Base-by-base conservation (phyloP, 192 early-diverging fungal species). In the Coemansia sp. region DNA sequence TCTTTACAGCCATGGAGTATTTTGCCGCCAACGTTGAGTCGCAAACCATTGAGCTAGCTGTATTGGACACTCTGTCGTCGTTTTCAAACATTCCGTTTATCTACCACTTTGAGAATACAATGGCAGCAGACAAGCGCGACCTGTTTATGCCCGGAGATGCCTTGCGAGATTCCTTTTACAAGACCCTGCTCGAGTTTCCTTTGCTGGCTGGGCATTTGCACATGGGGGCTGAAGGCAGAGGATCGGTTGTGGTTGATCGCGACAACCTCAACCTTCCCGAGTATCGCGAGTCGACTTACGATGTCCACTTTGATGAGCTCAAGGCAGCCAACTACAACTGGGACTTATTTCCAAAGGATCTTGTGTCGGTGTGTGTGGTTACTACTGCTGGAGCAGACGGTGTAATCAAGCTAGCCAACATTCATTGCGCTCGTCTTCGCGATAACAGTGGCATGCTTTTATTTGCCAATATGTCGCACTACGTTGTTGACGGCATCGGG, bases 261-360 rank as follows among this genome's bases (percentile, higher is more conserved):
- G n/a, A 23, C 46, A 40, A 72, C 30, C 26, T 77, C 10, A 77
- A 77, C 42, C 65, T 77, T 61, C 75, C 70, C 30, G 70, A 68
- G 39, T 77, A 77, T 50, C 38, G 43, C 4, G 75, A 77, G 58
- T 46, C 66, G 13, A 11, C 53, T 1, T 66, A 63, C 59, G 19
- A 62, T 3, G 33, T 61, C 13, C 66, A 72, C 39, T 77, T 64
- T 26, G 17, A 23, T 21, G 38, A 72, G 2, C 42, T 77, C 4
- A 32, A 68, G 46, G 53, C 49, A 16, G 49, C 50, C 16, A 35
- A n/a, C 3, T 77, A 64, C 39, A 28, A 44, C 62, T 72, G 70
- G 66, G 28, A 43, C 26, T 21, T 70, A 8, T 43, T 68, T 40
- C 66, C 75, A 1, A 19, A 64, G 3, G 42, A 44, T 0, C 35